Conservation (phyloP, 2,329 filamentous ascomycete species). For the Cadophora sp. region DNA sequence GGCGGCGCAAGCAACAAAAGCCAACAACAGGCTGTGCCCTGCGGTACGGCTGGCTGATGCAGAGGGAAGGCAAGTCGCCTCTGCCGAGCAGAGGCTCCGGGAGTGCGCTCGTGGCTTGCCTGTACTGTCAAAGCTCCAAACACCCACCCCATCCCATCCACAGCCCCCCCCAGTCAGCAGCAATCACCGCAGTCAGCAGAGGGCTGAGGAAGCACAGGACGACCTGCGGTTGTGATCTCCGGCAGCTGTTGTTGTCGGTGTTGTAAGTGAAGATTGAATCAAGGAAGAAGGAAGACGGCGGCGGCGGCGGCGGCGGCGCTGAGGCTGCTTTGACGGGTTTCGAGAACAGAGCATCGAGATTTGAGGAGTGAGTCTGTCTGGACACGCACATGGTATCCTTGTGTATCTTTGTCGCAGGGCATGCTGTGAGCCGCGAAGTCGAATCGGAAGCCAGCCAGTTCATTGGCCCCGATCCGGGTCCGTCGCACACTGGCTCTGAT, state of each 20-base stretch:
- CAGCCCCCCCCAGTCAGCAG: not conserved
- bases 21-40: constrained; percentile 17
- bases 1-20: constrained; percentile 18
- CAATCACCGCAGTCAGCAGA: not conserved
- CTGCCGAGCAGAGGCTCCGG: constrained; percentile 22
- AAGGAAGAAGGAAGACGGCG: no score
- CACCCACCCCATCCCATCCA: not conserved
- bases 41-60: constrained; percentile 25
- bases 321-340: not conserved
- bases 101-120: constrained; percentile 7
- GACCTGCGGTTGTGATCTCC: not conserved
- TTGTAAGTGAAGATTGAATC: not conserved
- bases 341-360: constrained; percentile 12
- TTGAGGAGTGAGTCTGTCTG: not conserved
- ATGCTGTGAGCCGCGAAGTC: constrained; percentile 42
- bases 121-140: not conserved
- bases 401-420: constrained; percentile 32
- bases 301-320: not conserved
- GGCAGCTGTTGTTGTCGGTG: constrained; percentile 6
- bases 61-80: constrained; percentile 13
- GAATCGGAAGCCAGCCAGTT: constrained; percentile 39
- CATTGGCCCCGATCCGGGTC: constrained; percentile 33
- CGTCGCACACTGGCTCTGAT: constrained; percentile 30
- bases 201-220: constrained; percentile 9
- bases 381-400: constrained; percentile 37